Percentiles rank a stretch among this genome's conserved stretches.
phyloP scores from a whole-genome alignment of 768 basidiomycete species.

The Cytidiella melzeri region DNA sequence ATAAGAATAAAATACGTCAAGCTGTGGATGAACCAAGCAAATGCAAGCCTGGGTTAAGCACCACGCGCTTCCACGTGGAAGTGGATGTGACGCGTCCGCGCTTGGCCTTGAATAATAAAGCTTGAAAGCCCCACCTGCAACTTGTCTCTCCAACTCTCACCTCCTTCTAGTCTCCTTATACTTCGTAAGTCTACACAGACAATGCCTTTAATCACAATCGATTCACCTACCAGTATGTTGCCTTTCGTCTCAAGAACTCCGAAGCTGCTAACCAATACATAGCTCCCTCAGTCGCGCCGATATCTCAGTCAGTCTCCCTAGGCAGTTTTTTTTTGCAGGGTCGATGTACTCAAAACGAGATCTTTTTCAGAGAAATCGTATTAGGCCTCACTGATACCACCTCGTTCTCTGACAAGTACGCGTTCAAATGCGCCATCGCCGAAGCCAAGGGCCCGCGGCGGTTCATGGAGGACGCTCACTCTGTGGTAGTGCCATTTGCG shows the following conservation, averaged over 20 bases:
- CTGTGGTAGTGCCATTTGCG: constrained; percentile 92
- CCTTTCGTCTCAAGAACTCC: neutral
- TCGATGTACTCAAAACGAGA: neutral
- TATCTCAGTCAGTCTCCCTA: constrained; percentile 5
- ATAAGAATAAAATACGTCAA: too few relatives aligned
- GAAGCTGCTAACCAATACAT: neutral
- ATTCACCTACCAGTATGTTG: constrained; percentile 8
- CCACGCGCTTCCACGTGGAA: too few relatives aligned
- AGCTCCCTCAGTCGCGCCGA: constrained; percentile 7
- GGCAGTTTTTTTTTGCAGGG: neutral
- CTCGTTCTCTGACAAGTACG: constrained; percentile 14
- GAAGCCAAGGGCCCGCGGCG: constrained; percentile 88
- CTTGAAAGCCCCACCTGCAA: neutral
- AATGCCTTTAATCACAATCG: constrained; percentile 11
- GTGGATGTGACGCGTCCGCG: neutral
- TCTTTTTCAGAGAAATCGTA: constrained; percentile 7
- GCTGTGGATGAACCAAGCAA: too few relatives aligned
- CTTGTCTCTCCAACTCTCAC: neutral
- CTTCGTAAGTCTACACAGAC: neutral
- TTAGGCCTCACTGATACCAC: constrained; percentile 6
- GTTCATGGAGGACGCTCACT: constrained; percentile 97
- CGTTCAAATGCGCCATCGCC: constrained; percentile 47
- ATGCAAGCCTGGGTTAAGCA: too few relatives aligned
- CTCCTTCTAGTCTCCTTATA: neutral
- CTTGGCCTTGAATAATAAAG: neutral